Evolutionary conservation across 225 moss, liverwort and hornwort species (phyloP).

Genomic region (Pleurozium schreberi): DNA sequence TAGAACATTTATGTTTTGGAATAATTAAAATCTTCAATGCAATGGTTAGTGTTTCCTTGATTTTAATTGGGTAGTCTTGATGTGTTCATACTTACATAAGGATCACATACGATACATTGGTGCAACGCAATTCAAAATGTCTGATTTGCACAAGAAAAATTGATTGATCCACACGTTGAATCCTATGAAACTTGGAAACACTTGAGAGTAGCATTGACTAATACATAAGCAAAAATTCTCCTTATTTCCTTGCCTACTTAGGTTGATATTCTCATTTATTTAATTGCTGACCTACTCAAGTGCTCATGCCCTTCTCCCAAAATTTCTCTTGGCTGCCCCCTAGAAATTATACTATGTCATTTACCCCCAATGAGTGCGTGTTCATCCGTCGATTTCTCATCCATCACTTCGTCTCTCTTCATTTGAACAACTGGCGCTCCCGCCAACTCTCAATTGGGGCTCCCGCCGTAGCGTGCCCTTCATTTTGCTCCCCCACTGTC

Average conservation of each 20-base stretch:
- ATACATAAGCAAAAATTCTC: too few species aligned
- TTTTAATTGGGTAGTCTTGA: background rate
- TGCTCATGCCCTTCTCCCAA: background rate
- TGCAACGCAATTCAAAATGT: background rate
- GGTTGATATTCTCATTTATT: background rate
- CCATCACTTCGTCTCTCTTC: background rate
- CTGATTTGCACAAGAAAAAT: background rate
- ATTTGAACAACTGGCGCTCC: background rate
- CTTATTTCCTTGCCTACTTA: background rate
- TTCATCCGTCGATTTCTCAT: background rate
- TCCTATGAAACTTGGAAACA: rapidly evolving
- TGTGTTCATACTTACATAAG: background rate
- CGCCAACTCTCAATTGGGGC: background rate
- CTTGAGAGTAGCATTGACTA: background rate
- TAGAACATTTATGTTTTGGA: rapidly evolving
- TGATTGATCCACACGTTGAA: background rate
- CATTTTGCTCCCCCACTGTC: background rate
- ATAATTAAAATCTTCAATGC: background rate
- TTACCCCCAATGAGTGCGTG: too few species aligned
- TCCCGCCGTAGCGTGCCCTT: background rate
- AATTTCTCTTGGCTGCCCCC: too few species aligned
- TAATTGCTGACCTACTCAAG: background rate
- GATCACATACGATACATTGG: background rate
- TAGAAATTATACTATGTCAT: too few species aligned
- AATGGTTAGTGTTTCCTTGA: rapidly evolving